These are phyloP conservation scores for Euclidium syriacum DNA, from an alignment of 345 rosid species.

Conservation along the genomic window DNA sequence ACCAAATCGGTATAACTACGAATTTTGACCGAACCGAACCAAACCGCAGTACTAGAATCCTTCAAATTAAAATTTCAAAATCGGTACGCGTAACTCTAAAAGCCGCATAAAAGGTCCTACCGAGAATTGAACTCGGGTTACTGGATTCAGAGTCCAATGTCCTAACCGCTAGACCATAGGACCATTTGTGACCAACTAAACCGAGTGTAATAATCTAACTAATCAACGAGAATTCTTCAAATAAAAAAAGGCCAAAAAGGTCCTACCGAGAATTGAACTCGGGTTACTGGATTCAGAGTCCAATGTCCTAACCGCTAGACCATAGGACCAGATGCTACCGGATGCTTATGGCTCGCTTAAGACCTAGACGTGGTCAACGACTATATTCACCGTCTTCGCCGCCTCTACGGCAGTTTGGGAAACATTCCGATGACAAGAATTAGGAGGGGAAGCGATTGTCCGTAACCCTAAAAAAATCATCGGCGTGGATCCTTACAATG, in stretches of 20 bases:
- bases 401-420: background rate
- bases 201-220: no score
- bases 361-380: no score
- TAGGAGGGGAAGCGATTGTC: background rate
- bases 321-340: constrained; percentile 22
- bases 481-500: no score
- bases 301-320: constrained; percentile 92
- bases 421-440: background rate
- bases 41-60: no score
- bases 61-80: background rate
- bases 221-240: background rate
- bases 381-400: background rate
- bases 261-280: constrained; percentile 97
- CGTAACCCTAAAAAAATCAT: background rate
- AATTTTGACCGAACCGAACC: background rate
- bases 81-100: background rate
- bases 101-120: constrained; percentile 57
- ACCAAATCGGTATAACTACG: background rate
- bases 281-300: constrained; percentile 99
- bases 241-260: constrained; percentile 25
- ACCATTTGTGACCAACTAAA: constrained; percentile 10
- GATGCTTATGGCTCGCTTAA: background rate
- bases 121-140: constrained; percentile 98
- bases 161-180: constrained; percentile 75
- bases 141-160: constrained; percentile 98